A percentile compares a stretch with the other conserved stretches of the same genome.
Conservation (phyloP, 345 rosid species). For the Brassica nigra region DNA sequence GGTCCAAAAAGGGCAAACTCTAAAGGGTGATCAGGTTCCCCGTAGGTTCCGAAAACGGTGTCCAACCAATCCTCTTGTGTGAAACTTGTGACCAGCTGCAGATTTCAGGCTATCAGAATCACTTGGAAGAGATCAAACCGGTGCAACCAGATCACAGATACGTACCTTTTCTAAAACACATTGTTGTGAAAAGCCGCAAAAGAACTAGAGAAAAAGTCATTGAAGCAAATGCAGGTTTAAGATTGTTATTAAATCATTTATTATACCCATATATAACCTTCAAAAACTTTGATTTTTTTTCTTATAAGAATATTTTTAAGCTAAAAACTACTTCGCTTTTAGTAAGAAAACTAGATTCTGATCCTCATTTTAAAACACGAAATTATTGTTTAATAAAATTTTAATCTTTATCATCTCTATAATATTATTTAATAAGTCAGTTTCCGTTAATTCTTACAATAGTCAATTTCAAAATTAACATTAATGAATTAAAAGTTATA, state of each 20-base stretch:
- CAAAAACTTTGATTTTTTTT: no score
- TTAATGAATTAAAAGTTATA: no score
- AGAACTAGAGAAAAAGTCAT: background rate
- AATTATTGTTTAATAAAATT: no score
- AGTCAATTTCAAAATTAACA: no score
- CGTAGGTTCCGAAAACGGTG: background rate
- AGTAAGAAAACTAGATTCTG: no score
- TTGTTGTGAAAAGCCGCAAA: background rate
- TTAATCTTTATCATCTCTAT: no score
- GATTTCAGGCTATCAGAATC: background rate
- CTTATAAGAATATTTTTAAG: no score
- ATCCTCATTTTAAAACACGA: no score
- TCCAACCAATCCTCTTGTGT: background rate
- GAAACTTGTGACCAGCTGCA: background rate
- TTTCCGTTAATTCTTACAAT: no score
- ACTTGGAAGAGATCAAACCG: background rate
- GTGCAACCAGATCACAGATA: background rate
- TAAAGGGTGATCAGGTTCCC: background rate
- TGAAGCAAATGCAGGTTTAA: background rate
- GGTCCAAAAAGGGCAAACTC: background rate
- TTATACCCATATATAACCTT: no score
- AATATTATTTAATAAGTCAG: no score
- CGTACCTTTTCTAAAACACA: constrained; percentile 23
- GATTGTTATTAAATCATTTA: no score
- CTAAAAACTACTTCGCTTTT: background rate